These are phyloP conservation scores for Rhododendron ovatum DNA, from an alignment of 148 eudicot species.

Conservation along the genomic window DNA sequence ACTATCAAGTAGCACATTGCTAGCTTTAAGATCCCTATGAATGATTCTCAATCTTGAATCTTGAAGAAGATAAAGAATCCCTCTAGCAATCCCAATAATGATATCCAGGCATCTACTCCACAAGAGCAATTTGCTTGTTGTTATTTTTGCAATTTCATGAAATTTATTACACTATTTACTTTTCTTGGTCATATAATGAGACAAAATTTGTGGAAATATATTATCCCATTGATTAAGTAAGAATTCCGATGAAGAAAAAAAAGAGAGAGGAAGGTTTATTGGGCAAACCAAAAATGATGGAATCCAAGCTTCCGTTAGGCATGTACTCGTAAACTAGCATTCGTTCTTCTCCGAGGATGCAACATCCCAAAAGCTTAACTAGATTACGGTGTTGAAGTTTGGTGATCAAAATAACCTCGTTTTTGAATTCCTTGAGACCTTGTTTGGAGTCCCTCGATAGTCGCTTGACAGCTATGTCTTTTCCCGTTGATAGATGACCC, in stretches of 20 bases:
- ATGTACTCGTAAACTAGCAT: not conserved
- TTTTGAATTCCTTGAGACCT: not conserved
- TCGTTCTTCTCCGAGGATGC: not conserved
- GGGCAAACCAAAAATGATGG: not conserved
- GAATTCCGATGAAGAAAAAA: not conserved
- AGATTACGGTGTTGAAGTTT: not conserved
- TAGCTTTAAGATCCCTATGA: slow-evolving; percentile 8
- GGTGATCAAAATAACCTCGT: not conserved
- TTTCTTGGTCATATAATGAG: not conserved
- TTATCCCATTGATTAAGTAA: not conserved
- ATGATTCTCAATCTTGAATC: too few relatives aligned
- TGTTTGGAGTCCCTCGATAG: not conserved
- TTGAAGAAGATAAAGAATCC: too few relatives aligned
- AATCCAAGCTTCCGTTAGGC: not conserved
- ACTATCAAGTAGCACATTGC: slow-evolving; percentile 1
- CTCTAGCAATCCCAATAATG: too few relatives aligned
- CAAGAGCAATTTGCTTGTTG: too few relatives aligned
- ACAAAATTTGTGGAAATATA: not conserved
- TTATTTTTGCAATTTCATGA: not conserved
- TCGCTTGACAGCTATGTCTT: not conserved
- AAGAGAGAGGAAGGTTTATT: not conserved
- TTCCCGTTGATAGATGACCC: not conserved
- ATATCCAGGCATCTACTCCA: too few relatives aligned
- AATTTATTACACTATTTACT: too few relatives aligned
- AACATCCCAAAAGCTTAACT: not conserved